A percentile compares a stretch with the other conserved stretches of the same genome.
These are phyloP conservation scores for Spiraea crenata DNA, from an alignment of 331 rosid species.

Conservation along the genomic window DNA sequence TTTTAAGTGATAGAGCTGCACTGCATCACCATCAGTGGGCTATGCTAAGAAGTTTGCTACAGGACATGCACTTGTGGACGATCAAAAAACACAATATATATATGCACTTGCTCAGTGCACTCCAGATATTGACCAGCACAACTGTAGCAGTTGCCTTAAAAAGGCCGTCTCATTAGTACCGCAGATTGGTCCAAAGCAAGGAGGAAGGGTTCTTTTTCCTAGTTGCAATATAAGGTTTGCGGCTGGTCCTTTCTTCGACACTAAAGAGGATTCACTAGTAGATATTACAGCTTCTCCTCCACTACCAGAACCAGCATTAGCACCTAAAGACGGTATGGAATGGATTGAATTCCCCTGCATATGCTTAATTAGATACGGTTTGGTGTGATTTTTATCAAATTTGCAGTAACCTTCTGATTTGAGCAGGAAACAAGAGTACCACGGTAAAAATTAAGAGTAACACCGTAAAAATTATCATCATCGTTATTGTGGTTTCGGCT, in stretches of 20 bases:
- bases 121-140: conserved; percentile 19
- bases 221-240: conserved; percentile 11
- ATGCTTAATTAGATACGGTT: background rate
- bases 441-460: background rate
- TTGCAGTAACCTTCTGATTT: too few species aligned
- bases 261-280: background rate
- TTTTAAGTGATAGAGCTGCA: conserved; percentile 6
- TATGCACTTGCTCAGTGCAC: conserved; percentile 28
- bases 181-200: background rate
- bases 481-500: background rate
- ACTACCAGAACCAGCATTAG: background rate
- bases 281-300: background rate
- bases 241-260: background rate
- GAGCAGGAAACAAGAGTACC: conserved; percentile 23
- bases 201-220: conserved; percentile 15
- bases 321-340: background rate
- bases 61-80: background rate
- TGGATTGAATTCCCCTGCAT: background rate
- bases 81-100: background rate
- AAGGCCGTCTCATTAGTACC: background rate
- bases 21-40: background rate
- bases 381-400: background rate
- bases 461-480: background rate
- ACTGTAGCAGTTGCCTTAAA: conserved; percentile 15
- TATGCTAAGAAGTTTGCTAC: conserved; percentile 8